Evolutionary conservation across 768 basidiomycete species (phyloP).

Genomic region (Xerocomellus chrysenteron): DNA sequence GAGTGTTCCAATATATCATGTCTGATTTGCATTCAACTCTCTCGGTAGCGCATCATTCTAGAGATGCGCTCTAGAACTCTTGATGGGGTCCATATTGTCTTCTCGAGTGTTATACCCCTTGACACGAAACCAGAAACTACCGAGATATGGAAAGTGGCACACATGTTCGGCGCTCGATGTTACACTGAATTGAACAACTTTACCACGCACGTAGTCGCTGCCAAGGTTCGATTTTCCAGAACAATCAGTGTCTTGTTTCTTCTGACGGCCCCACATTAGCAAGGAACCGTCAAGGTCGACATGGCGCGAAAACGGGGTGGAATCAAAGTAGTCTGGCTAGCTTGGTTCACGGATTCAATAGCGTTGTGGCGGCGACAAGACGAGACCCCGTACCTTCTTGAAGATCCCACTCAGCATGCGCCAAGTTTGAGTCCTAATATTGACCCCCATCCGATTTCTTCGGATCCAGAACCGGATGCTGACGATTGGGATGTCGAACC

Average conservation of each 20-base stretch:
- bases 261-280: conserved; percentile 41
- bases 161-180: conserved; percentile 85
- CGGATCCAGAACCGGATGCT: conserved; percentile 64
- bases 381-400: conserved; percentile 74
- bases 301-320: conserved; percentile 72
- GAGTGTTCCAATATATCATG: conserved; percentile 23
- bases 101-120: conserved; percentile 95
- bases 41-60: conserved; percentile 77
- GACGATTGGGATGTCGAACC: conserved; percentile 65
- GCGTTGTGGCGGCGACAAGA: conserved; percentile 85
- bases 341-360: conserved; percentile 88
- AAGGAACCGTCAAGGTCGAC: conserved; percentile 90
- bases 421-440: conserved; percentile 44
- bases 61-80: conserved; percentile 72
- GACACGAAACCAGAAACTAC: conserved; percentile 74
- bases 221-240: conserved; percentile 55
- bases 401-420: conserved; percentile 48
- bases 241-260: conserved; percentile 2
- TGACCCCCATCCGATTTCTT: conserved; percentile 54
- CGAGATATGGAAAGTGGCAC: conserved; percentile 84
- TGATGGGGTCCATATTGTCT: conserved; percentile 78
- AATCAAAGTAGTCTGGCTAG: conserved; percentile 81
- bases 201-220: conserved; percentile 90
- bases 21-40: neutral
- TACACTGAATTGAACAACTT: conserved; percentile 61